Base-by-base conservation (phyloP, 2,329 filamentous ascomycete species). In the Fusarium pseudocircinatum region DNA sequence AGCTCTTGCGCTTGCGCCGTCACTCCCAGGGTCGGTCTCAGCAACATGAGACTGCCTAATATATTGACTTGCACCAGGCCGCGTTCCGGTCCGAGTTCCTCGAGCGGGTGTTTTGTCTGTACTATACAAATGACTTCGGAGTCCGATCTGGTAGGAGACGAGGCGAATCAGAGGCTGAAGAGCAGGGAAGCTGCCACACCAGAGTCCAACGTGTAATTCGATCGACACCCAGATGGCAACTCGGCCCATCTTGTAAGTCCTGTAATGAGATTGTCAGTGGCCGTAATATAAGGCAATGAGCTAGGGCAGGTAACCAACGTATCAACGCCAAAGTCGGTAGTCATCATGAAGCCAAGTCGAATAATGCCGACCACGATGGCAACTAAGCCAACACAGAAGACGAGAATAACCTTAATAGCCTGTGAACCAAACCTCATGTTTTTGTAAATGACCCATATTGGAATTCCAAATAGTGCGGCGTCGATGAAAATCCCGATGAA, bases 181-280 rank as follows among this genome's bases (percentile, higher is more conserved):
- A 36, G 49, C 32, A 6, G 49, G 49, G 14, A 52, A 52, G 32
- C 49, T 52, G 9, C 49, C 49, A 4, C 49, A 52, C 49, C 49
- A 52, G 6, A 52, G 49, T 12, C 49, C 32, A 9, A 36, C 49
- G 9, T 52, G 49, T 11, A 52, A 22, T 52, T 52, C 49, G 6
- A 52, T 18, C 0, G 49, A 22, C 4, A 36, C n/a, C 49, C 49
- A 52, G 26, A 13, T 18, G 9, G 18, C 49, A 36, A 52, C 49
- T 16, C 49, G 3, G 4, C 14, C 32, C 49, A 52, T 52, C 6
- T 36, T 52, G 18, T 52, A 52, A 22, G 49, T 36, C 13, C 49
- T 52, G 30, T 7, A 3, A 20, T 1, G 0, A 15, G 6, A 20
- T 0, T 7, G 16, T 52, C 0, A 52, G 49, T 26, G 1, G 6